A percentile compares a stretch with the other conserved stretches of the same genome.
phyloP scores from a whole-genome alignment of 2,329 filamentous ascomycete genomes.

The Stachybotrys chartarum region DNA sequence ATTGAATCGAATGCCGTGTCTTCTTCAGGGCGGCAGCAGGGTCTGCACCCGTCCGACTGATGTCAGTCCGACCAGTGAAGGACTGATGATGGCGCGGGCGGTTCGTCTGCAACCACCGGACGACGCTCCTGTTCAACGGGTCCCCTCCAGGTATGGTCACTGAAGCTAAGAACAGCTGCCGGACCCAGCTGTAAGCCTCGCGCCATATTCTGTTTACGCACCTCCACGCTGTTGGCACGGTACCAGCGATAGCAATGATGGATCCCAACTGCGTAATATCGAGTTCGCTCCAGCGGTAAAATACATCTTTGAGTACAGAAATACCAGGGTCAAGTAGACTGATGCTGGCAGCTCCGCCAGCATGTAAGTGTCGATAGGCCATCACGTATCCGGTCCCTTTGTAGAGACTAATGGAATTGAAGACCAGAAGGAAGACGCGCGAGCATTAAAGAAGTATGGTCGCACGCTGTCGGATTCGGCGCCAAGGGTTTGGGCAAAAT shows the following conservation, averaged over 20 bases:
- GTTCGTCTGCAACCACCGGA: slow-evolving; percentile 36
- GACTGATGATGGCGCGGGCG: slow-evolving; percentile 29
- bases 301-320: slow-evolving; percentile 26
- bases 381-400: slow-evolving; percentile 3
- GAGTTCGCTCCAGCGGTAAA: slow-evolving; percentile 33
- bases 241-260: slow-evolving; percentile 34
- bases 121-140: slow-evolving; percentile 35
- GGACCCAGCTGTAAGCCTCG: slow-evolving; percentile 31
- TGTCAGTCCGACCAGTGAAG: slow-evolving; percentile 36
- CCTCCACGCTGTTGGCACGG: slow-evolving; percentile 30
- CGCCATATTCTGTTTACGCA: slow-evolving; percentile 26
- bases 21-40: slow-evolving; percentile 33
- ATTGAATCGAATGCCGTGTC: slow-evolving; percentile 32
- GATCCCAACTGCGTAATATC: slow-evolving; percentile 38
- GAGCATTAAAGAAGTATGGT: neutral
- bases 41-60: slow-evolving; percentile 22
- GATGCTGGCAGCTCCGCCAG: slow-evolving; percentile 9
- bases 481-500: neutral
- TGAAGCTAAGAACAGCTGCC: slow-evolving; percentile 34
- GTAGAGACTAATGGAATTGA: neutral
- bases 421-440: neutral
- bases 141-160: slow-evolving; percentile 36
- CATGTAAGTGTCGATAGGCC: slow-evolving; percentile 12
- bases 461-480: neutral
- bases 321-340: slow-evolving; percentile 22